Evolutionary conservation across 139 green algal species (phyloP).

Genomic region (Dunaliella sp.): DNA sequence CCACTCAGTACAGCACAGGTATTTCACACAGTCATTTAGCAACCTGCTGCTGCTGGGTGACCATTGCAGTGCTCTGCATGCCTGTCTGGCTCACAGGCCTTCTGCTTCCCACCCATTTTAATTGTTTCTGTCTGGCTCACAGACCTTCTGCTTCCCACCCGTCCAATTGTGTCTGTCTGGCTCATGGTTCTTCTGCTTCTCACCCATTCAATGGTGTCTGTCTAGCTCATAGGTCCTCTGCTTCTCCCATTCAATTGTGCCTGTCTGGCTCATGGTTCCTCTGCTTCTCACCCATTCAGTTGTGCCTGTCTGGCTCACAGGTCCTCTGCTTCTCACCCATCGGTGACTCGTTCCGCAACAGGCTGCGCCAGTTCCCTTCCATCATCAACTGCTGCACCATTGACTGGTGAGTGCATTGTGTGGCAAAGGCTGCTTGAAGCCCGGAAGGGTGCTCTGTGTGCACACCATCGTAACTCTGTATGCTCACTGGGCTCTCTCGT

Average conservation of each 20-base stretch:
- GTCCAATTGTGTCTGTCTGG: background rate
- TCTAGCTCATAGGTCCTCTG: background rate
- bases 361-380: constrained; percentile 74
- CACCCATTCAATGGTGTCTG: constrained; percentile 41
- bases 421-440: no score
- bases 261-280: background rate
- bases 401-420: constrained; percentile 62
- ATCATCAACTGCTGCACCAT: constrained; percentile 78
- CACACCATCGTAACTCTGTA: no score
- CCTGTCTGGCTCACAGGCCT: background rate
- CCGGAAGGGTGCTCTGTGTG: no score
- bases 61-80: no score
- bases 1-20: no score
- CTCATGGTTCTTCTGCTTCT: constrained; percentile 55
- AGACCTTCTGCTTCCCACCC: background rate
- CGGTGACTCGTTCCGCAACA: constrained; percentile 64
- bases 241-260: background rate
- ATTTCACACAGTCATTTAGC: no score
- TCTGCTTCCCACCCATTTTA: constrained; percentile 21
- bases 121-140: background rate
- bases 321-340: constrained; percentile 69
- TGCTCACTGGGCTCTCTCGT: no score
- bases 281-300: background rate
- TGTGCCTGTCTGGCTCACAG: background rate
- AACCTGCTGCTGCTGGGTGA: no score